These are phyloP conservation scores for Coemansia sp. DNA, from an alignment of 192 early-diverging fungal genomes.

Conservation along the genomic window DNA sequence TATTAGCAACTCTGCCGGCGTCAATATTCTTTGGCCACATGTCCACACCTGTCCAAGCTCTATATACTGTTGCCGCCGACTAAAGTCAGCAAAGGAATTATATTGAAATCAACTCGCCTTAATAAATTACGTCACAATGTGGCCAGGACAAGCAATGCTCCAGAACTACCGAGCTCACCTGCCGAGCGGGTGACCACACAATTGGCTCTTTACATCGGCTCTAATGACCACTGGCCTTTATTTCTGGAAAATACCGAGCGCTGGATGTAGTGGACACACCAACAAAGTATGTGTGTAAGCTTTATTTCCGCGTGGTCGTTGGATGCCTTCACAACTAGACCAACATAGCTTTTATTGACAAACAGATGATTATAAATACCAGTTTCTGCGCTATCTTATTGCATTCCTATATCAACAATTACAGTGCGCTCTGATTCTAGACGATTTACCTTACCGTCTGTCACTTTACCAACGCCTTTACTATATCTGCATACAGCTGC, in stretches of 20 bases:
- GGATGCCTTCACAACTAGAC: neutral
- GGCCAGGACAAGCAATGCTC: neutral
- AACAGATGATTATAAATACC: neutral
- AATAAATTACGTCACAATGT: neutral
- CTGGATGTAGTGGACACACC: neutral
- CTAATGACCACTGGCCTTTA: neutral
- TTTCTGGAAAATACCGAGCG: neutral
- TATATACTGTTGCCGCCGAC: neutral
- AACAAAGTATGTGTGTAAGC: neutral
- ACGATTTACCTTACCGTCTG: neutral
- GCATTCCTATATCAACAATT: neutral
- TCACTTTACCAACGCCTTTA: too few species aligned
- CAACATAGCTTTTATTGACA: neutral
- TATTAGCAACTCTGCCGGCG: neutral
- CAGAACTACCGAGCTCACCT: constrained; percentile 1
- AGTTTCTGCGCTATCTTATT: neutral
- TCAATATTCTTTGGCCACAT: neutral
- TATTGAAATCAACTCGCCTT: neutral
- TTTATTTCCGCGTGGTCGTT: neutral
- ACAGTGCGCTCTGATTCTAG: neutral
- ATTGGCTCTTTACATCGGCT: neutral
- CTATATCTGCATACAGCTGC: neutral
- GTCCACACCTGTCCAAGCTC: neutral
- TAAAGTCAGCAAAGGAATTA: neutral
- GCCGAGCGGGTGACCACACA: neutral